Conservation (phyloP, 345 rosid species). For the Pseudoturritis turrita region DNA sequence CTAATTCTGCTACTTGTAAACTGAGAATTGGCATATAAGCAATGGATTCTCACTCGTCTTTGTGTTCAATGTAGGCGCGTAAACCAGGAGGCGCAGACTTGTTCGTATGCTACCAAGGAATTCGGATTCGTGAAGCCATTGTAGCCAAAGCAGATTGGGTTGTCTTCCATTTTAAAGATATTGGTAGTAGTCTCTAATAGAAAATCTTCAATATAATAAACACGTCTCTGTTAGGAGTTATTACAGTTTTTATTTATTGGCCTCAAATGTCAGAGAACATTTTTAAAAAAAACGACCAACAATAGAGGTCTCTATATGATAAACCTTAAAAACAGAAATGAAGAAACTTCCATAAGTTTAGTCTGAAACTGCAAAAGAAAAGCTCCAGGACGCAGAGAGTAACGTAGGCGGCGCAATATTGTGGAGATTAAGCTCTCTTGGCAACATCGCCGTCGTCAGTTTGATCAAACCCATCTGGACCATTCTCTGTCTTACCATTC, state of each 20-base stretch:
- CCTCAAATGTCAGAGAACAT: conserved; percentile 11
- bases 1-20: background rate
- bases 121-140: conserved; percentile 61
- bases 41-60: background rate
- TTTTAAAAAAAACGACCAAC: background rate
- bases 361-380: conserved; percentile 17
- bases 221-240: background rate
- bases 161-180: conserved; percentile 40
- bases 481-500: conserved; percentile 23
- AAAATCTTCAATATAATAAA: background rate
- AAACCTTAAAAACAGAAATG: background rate
- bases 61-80: conserved; percentile 40
- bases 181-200: background rate
- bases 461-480: conserved; percentile 30
- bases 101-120: conserved; percentile 71
- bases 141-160: conserved; percentile 73
- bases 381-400: conserved; percentile 6
- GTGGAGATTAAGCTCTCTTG: conserved; percentile 54
- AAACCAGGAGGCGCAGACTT: conserved; percentile 69
- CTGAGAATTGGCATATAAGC: background rate
- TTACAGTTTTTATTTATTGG: conserved; percentile 13
- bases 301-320: conserved; percentile 9
- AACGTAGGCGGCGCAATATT: background rate
- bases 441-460: conserved; percentile 49
- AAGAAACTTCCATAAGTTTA: conserved; percentile 9